Evolutionary conservation across 192 early-diverging fungal species (phyloP).

Genomic region (Backusella circina): DNA sequence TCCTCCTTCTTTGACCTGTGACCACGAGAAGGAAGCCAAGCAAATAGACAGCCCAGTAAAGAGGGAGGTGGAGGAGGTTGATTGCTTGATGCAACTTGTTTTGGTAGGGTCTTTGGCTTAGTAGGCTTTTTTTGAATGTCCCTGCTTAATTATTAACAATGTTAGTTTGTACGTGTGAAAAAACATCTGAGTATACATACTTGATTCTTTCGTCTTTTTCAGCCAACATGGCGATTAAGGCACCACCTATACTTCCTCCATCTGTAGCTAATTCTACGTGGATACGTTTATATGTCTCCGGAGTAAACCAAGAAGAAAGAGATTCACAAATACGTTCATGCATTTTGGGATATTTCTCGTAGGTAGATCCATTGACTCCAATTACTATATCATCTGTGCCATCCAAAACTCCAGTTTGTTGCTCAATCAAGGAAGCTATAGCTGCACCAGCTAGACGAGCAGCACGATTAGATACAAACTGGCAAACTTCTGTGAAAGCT

Average conservation of each 20-base stretch:
- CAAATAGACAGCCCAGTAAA: conserved; percentile 7
- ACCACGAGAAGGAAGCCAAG: neutral
- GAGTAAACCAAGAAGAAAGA: conserved; percentile 69
- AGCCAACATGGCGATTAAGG: conserved; percentile 60
- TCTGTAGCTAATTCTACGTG: conserved; percentile 71
- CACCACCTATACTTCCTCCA: conserved; percentile 74
- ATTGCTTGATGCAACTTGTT: neutral
- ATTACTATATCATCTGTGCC: conserved; percentile 60
- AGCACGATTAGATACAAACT: conserved; percentile 77
- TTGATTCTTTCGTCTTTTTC: conserved; percentile 13
- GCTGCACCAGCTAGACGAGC: conserved; percentile 78
- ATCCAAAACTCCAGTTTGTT: conserved; percentile 16
- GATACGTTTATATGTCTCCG: conserved; percentile 62
- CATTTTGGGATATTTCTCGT: conserved; percentile 86
- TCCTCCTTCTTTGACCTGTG: neutral
- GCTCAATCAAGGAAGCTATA: conserved; percentile 51
- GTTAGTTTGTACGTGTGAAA: neutral
- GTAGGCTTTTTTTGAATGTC: neutral
- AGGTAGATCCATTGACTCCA: conserved; percentile 89
- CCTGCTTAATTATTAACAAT: neutral
- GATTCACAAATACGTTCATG: conserved; percentile 71
- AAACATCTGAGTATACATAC: neutral
- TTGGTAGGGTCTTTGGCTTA: neutral
- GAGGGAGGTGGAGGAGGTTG: conserved; percentile 3
- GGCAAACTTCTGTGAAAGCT: conserved; percentile 63